These are phyloP conservation scores for peach (Prunus persica) DNA, from an alignment of 306 rosid species.

Conservation along the genomic window Prunus_persica_NCBIv2 NC_034014.1:27766001-27766500, in stretches of 20 bases:
- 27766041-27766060: conserved; percentile 51
- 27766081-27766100: too few relatives aligned
- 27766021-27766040: conserved; percentile 55
- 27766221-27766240: not conserved
- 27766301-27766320: conserved; percentile 67
- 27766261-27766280: conserved; percentile 52
- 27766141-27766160: too few relatives aligned
- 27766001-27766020: conserved; percentile 38
- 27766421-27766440: conserved; percentile 42
- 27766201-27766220: not conserved
- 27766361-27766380: conserved; percentile 54
- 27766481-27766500: not conserved
- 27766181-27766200: not conserved
- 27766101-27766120: too few relatives aligned
- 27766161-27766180: too few relatives aligned
- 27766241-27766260: not conserved
- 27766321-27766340: conserved; percentile 74
- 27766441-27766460: not conserved
- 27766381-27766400: conserved; percentile 64
- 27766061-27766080: conserved; percentile 38
- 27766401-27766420: conserved; percentile 58
- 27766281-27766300: conserved; percentile 46
- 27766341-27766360: conserved; percentile 65
- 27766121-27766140: too few relatives aligned
- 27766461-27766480: not conserved